These are phyloP conservation scores for Mycosphaerella sp. DNA, from an alignment of 2,329 filamentous ascomycete species.

Conservation along the genomic window DNA sequence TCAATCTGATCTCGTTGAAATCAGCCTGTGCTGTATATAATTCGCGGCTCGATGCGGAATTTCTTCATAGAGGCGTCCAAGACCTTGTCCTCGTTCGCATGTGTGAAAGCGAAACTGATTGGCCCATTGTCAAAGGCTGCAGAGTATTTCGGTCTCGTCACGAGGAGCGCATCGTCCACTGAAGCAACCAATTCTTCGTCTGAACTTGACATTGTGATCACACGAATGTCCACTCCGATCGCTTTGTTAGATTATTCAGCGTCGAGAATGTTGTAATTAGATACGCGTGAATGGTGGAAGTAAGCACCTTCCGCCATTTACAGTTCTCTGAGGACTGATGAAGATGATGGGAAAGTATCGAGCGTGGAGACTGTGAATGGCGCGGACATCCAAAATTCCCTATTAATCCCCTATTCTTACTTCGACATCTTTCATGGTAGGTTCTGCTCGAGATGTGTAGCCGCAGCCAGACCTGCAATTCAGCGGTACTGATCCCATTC, in stretches of 20 bases:
- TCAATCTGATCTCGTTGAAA: slow-evolving; percentile 12
- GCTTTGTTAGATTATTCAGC: not conserved
- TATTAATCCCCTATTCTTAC: not conserved
- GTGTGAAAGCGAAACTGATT: not conserved
- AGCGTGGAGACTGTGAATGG: not conserved
- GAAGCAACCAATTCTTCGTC: not conserved
- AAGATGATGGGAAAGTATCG: not conserved
- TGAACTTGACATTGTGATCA: not conserved
- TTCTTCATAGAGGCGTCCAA: slow-evolving; percentile 15
- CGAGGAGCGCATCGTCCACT: not conserved
- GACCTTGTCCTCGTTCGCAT: not conserved
- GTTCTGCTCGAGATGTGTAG: slow-evolving; percentile 14
- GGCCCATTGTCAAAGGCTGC: not conserved
- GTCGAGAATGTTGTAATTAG: not conserved
- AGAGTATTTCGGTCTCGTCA: not conserved
- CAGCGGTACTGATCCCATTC: slow-evolving; percentile 12
- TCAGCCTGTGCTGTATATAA: slow-evolving; percentile 20
- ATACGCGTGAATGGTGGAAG: not conserved
- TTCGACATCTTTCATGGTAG: slow-evolving; percentile 2
- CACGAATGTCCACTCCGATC: not conserved
- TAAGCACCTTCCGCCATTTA: not conserved
- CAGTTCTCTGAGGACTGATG: too few relatives aligned
- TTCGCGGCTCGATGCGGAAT: slow-evolving; percentile 13
- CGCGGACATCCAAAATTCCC: not conserved
- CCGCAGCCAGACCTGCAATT: slow-evolving; percentile 18